These are phyloP conservation scores for Eucalyptus erythrocorys DNA, from an alignment of 345 rosid genomes.

Conservation along the genomic window DNA sequence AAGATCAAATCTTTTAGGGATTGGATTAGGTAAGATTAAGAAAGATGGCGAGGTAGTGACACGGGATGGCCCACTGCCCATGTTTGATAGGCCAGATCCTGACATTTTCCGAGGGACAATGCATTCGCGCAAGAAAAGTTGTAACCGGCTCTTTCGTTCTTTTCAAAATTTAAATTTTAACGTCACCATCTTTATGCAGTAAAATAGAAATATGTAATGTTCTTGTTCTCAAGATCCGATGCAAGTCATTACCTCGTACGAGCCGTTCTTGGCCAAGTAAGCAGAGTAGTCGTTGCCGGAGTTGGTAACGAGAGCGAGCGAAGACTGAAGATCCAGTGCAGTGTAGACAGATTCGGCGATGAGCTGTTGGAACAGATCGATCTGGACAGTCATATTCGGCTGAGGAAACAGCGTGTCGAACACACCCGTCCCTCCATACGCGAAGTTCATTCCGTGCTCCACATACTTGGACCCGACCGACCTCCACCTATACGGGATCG, in stretches of 20 bases:
- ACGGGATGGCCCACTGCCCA: neutral
- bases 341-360: slow-evolving; percentile 15
- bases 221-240: neutral
- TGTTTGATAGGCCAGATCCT: neutral
- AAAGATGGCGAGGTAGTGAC: neutral
- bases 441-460: slow-evolving; percentile 62
- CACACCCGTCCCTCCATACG: slow-evolving; percentile 79
- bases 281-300: slow-evolving; percentile 70
- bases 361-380: slow-evolving; percentile 35
- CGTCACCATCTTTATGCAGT: neutral
- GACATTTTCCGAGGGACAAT: neutral
- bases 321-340: slow-evolving; percentile 10
- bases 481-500: slow-evolving; percentile 49
- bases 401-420: slow-evolving; percentile 23
- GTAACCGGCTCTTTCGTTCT: neutral
- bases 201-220: neutral
- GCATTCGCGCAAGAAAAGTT: neutral
- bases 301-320: slow-evolving; percentile 45
- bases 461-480: slow-evolving; percentile 6
- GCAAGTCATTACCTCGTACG: slow-evolving; percentile 16
- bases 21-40: neutral
- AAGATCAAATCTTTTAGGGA: neutral
- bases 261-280: slow-evolving; percentile 25
- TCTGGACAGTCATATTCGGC: slow-evolving; percentile 78
- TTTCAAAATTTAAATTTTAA: neutral